Evolutionary conservation across 2,329 filamentous ascomycete species (phyloP).

Genomic region (Colletotrichum chrysophilum): DNA sequence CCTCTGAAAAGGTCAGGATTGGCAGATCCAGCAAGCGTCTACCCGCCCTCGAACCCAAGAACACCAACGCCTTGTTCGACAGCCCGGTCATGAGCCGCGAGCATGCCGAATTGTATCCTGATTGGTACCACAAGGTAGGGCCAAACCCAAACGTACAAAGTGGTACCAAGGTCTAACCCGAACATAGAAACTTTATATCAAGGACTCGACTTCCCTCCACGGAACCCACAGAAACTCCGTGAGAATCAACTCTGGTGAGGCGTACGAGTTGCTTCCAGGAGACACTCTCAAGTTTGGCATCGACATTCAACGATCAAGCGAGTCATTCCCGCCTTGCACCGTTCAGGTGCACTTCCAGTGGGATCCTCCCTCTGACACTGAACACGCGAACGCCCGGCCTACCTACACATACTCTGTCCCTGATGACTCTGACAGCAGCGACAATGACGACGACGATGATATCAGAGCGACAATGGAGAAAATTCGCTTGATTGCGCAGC

Average conservation of each 20-base stretch:
- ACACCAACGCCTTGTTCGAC: constrained; percentile 70
- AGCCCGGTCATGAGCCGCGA: constrained; percentile 74
- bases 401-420: constrained; percentile 47
- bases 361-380: constrained; percentile 15
- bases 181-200: constrained; percentile 47
- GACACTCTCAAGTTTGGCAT: constrained; percentile 42
- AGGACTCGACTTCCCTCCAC: constrained; percentile 56
- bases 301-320: constrained; percentile 35
- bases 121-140: constrained; percentile 49
- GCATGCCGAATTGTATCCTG: constrained; percentile 63
- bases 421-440: constrained; percentile 42
- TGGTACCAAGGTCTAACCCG: not conserved
- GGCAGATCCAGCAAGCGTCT: constrained; percentile 51
- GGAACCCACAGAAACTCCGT: constrained; percentile 53
- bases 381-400: not conserved
- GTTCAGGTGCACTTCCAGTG: constrained; percentile 38
- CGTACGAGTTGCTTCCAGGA: constrained; percentile 26
- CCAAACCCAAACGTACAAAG: not conserved
- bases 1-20: constrained; percentile 32
- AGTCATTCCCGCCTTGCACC: constrained; percentile 41
- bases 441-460: constrained; percentile 27
- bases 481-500: not conserved
- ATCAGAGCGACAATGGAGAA: constrained; percentile 4
- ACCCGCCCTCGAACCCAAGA: constrained; percentile 33
- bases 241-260: constrained; percentile 23